Evolutionary conservation across 2,329 filamentous ascomycete species (phyloP).

Genomic region (Chaetoscypha palmicola): DNA sequence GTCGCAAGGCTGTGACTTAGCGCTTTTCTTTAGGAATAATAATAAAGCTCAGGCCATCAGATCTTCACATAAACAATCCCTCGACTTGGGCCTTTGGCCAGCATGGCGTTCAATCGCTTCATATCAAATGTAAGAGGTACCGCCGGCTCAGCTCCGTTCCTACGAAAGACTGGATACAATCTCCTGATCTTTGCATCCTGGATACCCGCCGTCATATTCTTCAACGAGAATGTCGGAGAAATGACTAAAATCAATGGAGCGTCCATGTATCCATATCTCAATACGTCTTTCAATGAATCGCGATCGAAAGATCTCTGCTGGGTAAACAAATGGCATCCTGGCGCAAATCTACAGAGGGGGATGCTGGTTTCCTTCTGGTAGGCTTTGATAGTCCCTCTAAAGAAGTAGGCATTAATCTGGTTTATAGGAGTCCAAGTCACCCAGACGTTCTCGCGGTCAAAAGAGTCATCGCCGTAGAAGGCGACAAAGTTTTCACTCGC

Average conservation of each 20-base stretch:
- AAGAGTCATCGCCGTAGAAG: slow-evolving; percentile 71
- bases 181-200: slow-evolving; percentile 51
- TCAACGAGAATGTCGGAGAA: slow-evolving; percentile 55
- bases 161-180: slow-evolving; percentile 35
- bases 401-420: neutral
- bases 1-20: slow-evolving; percentile 7
- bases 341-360: slow-evolving; percentile 55
- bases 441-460: slow-evolving; percentile 70
- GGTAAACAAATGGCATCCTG: slow-evolving; percentile 52
- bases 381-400: slow-evolving; percentile 14
- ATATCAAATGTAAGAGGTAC: slow-evolving; percentile 16
- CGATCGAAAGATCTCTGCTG: slow-evolving; percentile 48
- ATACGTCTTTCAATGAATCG: slow-evolving; percentile 55
- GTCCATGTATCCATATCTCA: slow-evolving; percentile 75
- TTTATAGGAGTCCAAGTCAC: slow-evolving; percentile 57
- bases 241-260: slow-evolving; percentile 50
- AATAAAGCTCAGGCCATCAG: too few relatives aligned
- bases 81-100: slow-evolving; percentile 4
- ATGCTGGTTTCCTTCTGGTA: slow-evolving; percentile 70
- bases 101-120: slow-evolving; percentile 20
- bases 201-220: slow-evolving; percentile 54
- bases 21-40: too few relatives aligned
- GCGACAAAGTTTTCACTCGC: slow-evolving; percentile 66
- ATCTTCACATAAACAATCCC: neutral
- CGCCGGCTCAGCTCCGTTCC: slow-evolving; percentile 10